These are phyloP conservation scores for Drechmeria coniospora DNA, from an alignment of 2,329 filamentous ascomycete species.

Conservation along the genomic window DNA sequence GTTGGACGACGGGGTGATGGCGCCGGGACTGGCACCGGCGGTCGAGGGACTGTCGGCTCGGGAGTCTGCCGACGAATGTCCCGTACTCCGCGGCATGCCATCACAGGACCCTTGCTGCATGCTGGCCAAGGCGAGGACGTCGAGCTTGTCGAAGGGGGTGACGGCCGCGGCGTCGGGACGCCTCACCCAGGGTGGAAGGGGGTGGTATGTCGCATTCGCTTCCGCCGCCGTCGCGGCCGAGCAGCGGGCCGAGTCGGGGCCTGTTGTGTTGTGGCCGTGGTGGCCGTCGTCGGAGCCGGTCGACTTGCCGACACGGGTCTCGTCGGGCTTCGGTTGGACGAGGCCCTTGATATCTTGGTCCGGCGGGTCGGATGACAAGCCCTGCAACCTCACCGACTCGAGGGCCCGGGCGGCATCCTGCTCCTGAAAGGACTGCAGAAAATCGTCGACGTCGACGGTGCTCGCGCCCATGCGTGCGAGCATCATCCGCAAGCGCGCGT, in stretches of 20 bases:
- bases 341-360: conserved; percentile 1
- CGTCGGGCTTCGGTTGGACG: too few species aligned
- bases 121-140: conserved; percentile 23
- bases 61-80: conserved; percentile 9
- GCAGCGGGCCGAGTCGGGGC: too few species aligned
- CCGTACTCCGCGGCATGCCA: conserved; percentile 8
- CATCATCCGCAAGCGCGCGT: conserved; percentile 27
- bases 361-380: background rate
- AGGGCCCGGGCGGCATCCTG: conserved; percentile 14
- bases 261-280: too few species aligned
- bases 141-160: conserved; percentile 18
- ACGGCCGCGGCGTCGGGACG: background rate
- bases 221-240: too few species aligned
- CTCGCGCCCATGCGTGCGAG: conserved; percentile 23
- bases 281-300: too few species aligned
- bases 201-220: background rate
- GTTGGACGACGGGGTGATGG: conserved; percentile 8
- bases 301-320: too few species aligned
- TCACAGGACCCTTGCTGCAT: conserved; percentile 13
- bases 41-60: conserved; percentile 9
- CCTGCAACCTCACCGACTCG: conserved; percentile 4
- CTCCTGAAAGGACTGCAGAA: conserved; percentile 20
- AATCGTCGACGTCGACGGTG: conserved; percentile 23
- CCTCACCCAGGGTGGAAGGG: background rate
- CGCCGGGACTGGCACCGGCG: conserved; percentile 8